Conservation (phyloP, 2,329 filamentous ascomycete genomes). For the Cadophora luteo-olivacea region DNA sequence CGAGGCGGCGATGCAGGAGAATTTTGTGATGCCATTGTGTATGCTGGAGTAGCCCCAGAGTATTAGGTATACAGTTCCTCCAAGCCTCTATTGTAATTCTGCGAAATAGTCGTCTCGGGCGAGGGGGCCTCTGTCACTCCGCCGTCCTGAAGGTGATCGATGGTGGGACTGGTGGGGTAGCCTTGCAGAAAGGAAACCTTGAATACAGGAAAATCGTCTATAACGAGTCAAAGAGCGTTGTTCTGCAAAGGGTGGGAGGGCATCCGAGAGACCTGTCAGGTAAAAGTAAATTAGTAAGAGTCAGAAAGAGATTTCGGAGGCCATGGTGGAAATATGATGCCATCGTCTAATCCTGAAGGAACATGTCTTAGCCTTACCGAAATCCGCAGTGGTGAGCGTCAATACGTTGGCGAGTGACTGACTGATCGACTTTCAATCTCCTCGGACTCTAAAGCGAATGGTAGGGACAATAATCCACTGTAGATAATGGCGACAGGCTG, state of each 20-base stretch:
- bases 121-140: neutral
- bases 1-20: conserved; percentile 29
- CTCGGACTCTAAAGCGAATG: neutral
- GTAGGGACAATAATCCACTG: neutral
- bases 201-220: conserved; percentile 1
- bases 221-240: conserved; percentile 12
- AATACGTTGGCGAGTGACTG: neutral
- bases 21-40: conserved; percentile 36
- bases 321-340: conserved; percentile 13
- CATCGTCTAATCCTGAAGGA: conserved; percentile 11
- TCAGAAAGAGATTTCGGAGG: conserved; percentile 10
- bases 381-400: conserved; percentile 7
- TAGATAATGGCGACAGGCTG: neutral
- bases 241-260: conserved; percentile 17
- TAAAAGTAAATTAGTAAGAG: conserved; percentile 18
- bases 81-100: neutral
- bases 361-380: conserved; percentile 32
- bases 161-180: conserved; percentile 21
- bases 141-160: neutral
- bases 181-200: neutral
- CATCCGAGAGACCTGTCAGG: neutral
- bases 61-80: neutral
- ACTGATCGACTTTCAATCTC: neutral
- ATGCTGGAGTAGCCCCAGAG: neutral
- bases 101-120: neutral